Evolutionary conservation across 148 eudicot species (phyloP).

Genomic region (Rhododendron simsii): DNA sequence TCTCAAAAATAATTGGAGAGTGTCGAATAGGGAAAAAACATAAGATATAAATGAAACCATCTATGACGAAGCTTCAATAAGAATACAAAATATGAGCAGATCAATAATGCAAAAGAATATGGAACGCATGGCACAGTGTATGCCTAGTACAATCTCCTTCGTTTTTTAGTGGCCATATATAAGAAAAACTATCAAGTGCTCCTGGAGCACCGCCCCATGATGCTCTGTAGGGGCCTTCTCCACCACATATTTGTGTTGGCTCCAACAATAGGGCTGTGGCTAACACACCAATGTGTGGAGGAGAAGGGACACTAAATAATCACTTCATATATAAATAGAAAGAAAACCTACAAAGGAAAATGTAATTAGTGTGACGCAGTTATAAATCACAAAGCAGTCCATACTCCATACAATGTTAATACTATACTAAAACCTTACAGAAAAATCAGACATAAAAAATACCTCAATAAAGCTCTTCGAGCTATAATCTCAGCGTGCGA

Average conservation of each 20-base stretch:
- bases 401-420: not conserved
- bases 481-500: slow-evolving; percentile 90
- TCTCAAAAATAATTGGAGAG: not conserved
- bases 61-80: not conserved
- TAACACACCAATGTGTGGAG: not conserved
- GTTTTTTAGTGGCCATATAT: not conserved
- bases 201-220: not conserved
- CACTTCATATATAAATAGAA: not conserved
- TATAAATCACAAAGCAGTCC: not conserved
- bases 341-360: not conserved
- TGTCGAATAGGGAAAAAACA: not conserved
- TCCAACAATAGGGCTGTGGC: not conserved
- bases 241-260: not conserved
- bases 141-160: not conserved
- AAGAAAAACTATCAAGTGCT: not conserved
- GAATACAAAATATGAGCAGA: not conserved
- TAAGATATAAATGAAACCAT: not conserved
- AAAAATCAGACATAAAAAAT: not conserved
- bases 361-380: no score
- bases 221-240: not conserved
- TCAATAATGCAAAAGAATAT: not conserved
- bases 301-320: not conserved
- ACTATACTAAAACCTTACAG: not conserved
- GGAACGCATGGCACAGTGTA: not conserved
- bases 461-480: slow-evolving; percentile 78